These are phyloP conservation scores for Oryza officinalis DNA, from an alignment of 176 grass and related monocot genomes.

Conservation along the genomic window DNA sequence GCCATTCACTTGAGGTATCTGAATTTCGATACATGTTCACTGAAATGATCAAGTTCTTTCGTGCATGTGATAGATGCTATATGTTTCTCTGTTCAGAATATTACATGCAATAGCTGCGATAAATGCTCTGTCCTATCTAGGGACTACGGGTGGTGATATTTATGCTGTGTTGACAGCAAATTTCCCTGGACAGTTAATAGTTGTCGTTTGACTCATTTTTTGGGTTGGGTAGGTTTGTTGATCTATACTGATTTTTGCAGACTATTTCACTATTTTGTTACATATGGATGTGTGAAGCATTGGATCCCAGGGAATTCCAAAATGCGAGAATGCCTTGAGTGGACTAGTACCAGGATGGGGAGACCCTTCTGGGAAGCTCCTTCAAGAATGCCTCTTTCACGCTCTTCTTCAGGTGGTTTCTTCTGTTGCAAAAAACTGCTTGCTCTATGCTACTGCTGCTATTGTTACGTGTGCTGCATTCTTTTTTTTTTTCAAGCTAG, in stretches of 20 bases:
- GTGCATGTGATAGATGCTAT: neutral
- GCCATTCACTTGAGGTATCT: slow-evolving; percentile 64
- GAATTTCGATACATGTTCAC: neutral
- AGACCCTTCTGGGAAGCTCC: slow-evolving; percentile 99
- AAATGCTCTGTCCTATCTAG: neutral
- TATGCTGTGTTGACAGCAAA: neutral
- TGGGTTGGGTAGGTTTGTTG: neutral
- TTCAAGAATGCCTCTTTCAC: slow-evolving; percentile 72
- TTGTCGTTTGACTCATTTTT: neutral
- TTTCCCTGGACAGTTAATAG: neutral
- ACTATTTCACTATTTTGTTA: slow-evolving; percentile 32
- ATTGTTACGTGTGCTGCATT: neutral
- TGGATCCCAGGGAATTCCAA: slow-evolving; percentile 99
- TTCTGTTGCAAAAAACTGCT: slow-evolving; percentile 2
- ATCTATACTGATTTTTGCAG: slow-evolving; percentile 46
- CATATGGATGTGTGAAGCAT: slow-evolving; percentile 79
- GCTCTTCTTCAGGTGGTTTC: slow-evolving; percentile 53
- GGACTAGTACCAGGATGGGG: slow-evolving; percentile 97
- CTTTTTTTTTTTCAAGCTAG: neutral
- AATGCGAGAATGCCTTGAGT: slow-evolving; percentile 85
- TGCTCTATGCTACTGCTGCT: neutral
- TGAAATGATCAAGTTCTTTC: neutral
- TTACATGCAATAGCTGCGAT: neutral
- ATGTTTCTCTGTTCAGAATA: neutral
- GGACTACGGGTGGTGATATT: neutral